Base-by-base conservation (phyloP, 2,329 filamentous ascomycete genomes). In the Pseudogymnoascus sp. region DNA sequence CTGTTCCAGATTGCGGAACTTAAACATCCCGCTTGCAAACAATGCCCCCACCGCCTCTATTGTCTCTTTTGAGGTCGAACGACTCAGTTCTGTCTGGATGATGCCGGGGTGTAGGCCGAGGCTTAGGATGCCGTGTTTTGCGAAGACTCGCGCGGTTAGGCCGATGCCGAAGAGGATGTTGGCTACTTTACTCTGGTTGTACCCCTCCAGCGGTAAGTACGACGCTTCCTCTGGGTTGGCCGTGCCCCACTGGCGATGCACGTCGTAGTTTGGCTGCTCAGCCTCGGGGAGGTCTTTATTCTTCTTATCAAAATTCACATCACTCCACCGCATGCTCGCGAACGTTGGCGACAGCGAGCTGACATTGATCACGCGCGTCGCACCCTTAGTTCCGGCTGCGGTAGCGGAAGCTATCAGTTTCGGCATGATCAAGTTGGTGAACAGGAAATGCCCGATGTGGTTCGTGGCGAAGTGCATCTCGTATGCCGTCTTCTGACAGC, bases 101-200 rank as follows among this genome's bases (percentile, higher is more conserved):
- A 67, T 59, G 14, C 66, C 66, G 0, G 66, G 66, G 31, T 67
- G 66, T 1, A 67, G 14, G 3, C 25, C 21, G 14, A 61, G 5
- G 59, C 14, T 18, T 23, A 18, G 16, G 14, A 59, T 59, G 4
- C 61, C 44, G 59, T 63, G 40, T 8, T 59, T 31, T 2, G 65
- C 63, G 47, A 63, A 74, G n/a, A 75, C 63, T 21, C 70, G 66
- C 33, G 63, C 59, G 35, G 67, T 74, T 5, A 70, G 60, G 0
- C 62, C 71, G 25, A 74, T 65, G 1, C 68, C 67, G 50, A 73
- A 75, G 2, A 76, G 66, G 23, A 76, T 66, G 60, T 75, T 75
- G 5, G 73, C 74, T 1, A 73, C 70, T 65, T 75, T 76, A 65
- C 70, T 72, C 62, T 73, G 69, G 47, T 70, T 73, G 67, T 76